These are phyloP conservation scores for Fusarium sp. DNA, from an alignment of 2,329 filamentous ascomycete genomes.

Conservation along the genomic window DNA sequence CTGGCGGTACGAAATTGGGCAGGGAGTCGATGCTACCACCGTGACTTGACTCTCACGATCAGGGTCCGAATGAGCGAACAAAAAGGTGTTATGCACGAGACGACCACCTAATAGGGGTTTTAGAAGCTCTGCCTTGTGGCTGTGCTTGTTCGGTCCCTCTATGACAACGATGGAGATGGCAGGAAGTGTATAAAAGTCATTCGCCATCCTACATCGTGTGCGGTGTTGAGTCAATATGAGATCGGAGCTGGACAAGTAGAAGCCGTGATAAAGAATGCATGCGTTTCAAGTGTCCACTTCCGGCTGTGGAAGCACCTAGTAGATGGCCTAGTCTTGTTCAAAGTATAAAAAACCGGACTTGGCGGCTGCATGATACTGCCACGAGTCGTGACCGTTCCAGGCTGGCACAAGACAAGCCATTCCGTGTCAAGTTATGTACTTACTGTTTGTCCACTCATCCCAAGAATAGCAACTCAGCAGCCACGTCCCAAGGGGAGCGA, in stretches of 20 bases:
- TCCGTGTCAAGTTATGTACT: background rate
- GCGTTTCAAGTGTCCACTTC: conserved; percentile 24
- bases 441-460: conserved; percentile 4
- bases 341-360: background rate
- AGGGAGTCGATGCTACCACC: background rate
- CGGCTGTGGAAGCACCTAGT: conserved; percentile 4
- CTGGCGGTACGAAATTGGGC: background rate
- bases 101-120: background rate
- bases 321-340: background rate
- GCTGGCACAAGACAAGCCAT: conserved; percentile 4
- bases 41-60: background rate
- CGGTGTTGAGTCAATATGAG: conserved; percentile 9
- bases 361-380: background rate
- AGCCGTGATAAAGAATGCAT: conserved; percentile 16
- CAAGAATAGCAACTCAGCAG: conserved; percentile 30
- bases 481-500: conserved; percentile 12
- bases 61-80: background rate
- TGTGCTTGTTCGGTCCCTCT: background rate
- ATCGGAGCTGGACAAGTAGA: conserved; percentile 9
- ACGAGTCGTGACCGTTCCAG: conserved; percentile 9
- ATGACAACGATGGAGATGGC: background rate
- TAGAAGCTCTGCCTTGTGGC: background rate
- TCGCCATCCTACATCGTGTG: background rate
- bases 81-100: background rate
- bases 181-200: background rate